Evolutionary conservation across 768 basidiomycete genomes (phyloP), one percentile per base, ranked within the genome.

Genomic region (Psilocybe tampanensis): DNA sequence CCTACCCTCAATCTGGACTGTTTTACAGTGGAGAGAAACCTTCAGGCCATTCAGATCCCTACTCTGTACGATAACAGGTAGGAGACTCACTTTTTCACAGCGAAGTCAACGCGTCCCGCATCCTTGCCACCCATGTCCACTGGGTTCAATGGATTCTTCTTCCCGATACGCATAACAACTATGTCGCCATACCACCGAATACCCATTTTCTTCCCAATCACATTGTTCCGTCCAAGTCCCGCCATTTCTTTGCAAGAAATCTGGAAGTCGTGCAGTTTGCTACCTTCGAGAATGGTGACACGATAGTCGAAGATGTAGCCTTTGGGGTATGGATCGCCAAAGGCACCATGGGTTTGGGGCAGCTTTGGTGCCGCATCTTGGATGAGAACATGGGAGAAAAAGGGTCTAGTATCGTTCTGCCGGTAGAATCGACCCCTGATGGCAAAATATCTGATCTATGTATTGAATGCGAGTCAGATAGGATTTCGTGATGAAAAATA

Each of bases 81-180:
- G 19, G 39, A 21, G 53, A 33, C 56, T 53, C 47, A 58, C 56
- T 53, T 58, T 29, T 53, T 58, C 15, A 58, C 56, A 2, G 56
- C 56, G 29, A 52, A 58, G 51, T 58, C 52, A 15, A 50, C 51
- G n/a, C 56, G 29, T 32, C 50, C 44, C 2, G 56, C 56, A 42
- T 58, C 56, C 33, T 53, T 52, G 18, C 56, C 56, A 15, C 50
- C 18, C 56, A 58, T 58, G 47, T 58, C 51, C n/a, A 58, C 56
- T 23, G 51, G 56, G 17, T 32, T n/a, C 17, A 29, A 53, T 18
- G 50, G 56, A 47, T 58, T 33, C 15, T 18, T 32, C 44, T 58
- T 58, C 12, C 56, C 51, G 8, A 58, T 41, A 18, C 51, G 42
- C 32, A 52, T 26, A 2, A 58, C 56, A 13, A 58, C 34, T 29